These are phyloP conservation scores for Thielaviopsis ethacetica DNA, from an alignment of 2,329 filamentous ascomycete genomes.

Conservation along the genomic window DNA sequence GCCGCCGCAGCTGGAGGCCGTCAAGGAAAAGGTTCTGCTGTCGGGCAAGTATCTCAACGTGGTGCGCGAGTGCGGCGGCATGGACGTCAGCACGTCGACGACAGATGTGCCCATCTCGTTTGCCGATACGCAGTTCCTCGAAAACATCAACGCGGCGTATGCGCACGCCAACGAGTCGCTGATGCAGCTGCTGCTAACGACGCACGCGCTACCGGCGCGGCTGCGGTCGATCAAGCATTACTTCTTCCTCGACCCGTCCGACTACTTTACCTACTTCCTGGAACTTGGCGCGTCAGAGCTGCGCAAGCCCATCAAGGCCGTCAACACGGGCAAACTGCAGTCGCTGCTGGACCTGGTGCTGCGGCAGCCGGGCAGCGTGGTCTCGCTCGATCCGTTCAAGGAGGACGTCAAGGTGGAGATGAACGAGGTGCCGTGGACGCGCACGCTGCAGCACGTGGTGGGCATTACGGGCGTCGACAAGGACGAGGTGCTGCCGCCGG, in stretches of 20 bases:
- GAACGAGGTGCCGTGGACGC: constrained; percentile 85
- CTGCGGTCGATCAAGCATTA: constrained; percentile 92
- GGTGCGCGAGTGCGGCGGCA: constrained; percentile 88
- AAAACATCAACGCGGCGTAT: constrained; percentile 92
- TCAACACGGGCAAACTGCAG: constrained; percentile 88
- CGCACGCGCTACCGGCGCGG: constrained; percentile 75
- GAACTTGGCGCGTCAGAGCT: constrained; percentile 82
- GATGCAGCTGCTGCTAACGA: constrained; percentile 77
- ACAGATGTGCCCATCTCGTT: constrained; percentile 82
- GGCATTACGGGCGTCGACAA: constrained; percentile 93
- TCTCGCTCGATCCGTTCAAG: constrained; percentile 90
- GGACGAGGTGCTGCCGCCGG: constrained; percentile 63
- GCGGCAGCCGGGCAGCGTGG: constrained; percentile 88
- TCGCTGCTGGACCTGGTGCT: constrained; percentile 90
- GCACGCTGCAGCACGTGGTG: constrained; percentile 88
- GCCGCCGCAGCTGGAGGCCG: constrained; percentile 74
- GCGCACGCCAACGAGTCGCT: constrained; percentile 90
- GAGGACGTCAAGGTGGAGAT: constrained; percentile 96
- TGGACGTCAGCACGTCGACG: constrained; percentile 79
- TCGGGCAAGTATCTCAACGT: constrained; percentile 98
- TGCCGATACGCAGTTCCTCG: constrained; percentile 78
- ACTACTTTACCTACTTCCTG: constrained; percentile 96
- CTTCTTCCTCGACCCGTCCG: constrained; percentile 94
- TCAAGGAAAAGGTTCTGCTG: constrained; percentile 87
- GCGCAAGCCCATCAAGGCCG: constrained; percentile 70